Evolutionary conservation across 1,139 yeast genomes (phyloP).

Genomic region (Pneumocystis oryctolagi): DNA sequence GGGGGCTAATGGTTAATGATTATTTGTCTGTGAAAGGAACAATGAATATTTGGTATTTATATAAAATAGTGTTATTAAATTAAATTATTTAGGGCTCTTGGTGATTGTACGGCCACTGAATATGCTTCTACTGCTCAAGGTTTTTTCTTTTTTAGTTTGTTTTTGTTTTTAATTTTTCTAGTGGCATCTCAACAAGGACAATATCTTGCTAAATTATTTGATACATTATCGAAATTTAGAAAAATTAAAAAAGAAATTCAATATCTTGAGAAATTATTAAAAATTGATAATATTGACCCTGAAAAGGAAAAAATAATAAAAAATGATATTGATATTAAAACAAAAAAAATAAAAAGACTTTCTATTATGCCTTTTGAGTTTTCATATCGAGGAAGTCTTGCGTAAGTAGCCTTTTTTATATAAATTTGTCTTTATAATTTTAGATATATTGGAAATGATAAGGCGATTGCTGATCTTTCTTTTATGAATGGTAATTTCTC

Average conservation of each 20-base stretch:
- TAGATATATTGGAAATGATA: conserved; percentile 58
- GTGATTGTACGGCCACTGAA: conserved; percentile 85
- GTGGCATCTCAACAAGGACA: conserved; percentile 86
- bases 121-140: conserved; percentile 92
- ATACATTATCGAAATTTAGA: conserved; percentile 54
- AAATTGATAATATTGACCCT: conserved; percentile 21
- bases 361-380: conserved; percentile 47
- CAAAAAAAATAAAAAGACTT: conserved; percentile 43
- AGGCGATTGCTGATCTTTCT: conserved; percentile 82
- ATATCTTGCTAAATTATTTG: conserved; percentile 60
- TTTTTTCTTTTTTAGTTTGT: neutral
- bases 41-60: conserved; percentile 42
- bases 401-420: conserved; percentile 18
- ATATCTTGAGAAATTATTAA: conserved; percentile 25
- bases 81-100: conserved; percentile 38
- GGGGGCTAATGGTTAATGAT: conserved; percentile 79
- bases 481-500: conserved; percentile 63
- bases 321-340: conserved; percentile 26
- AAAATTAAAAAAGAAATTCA: conserved; percentile 35
- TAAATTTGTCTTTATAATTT: neutral
- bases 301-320: conserved; percentile 24
- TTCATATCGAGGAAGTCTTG: conserved; percentile 46
- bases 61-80: neutral
- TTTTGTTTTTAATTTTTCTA: neutral
- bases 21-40: conserved; percentile 73